Conservation (phyloP, 768 basidiomycete species). For the Cubamyces lactineus region DNA sequence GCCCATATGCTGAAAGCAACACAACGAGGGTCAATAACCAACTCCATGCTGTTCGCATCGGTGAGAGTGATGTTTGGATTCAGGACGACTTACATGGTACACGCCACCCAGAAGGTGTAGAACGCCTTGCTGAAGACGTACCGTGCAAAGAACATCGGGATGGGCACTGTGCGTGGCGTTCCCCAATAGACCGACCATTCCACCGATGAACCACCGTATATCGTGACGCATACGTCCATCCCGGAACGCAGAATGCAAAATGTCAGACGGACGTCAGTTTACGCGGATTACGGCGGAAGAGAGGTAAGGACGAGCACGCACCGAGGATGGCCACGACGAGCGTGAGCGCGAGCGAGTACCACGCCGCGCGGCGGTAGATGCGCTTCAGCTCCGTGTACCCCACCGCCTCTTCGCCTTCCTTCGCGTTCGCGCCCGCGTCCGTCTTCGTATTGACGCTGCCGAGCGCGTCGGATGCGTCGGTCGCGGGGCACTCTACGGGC, state of each 20-base stretch:
- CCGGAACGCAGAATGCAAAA: too few species aligned
- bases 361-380: conserved; percentile 36
- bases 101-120: conserved; percentile 40
- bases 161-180: conserved; percentile 33
- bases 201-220: too few species aligned
- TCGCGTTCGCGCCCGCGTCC: background rate
- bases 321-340: conserved; percentile 35
- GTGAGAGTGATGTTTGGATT: too few species aligned
- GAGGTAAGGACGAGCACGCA: conserved; percentile 7
- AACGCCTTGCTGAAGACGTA: conserved; percentile 40
- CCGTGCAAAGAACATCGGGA: conserved; percentile 42
- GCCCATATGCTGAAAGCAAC: conserved; percentile 33
- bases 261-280: too few species aligned
- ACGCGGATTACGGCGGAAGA: too few species aligned
- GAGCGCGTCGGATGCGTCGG: background rate
- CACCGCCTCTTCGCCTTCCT: background rate
- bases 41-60: too few species aligned
- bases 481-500: background rate
- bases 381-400: conserved; percentile 24
- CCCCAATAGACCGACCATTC: too few species aligned
- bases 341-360: conserved; percentile 35
- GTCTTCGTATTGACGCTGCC: too few species aligned
- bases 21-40: background rate
- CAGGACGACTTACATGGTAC: conserved; percentile 35
- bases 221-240: too few species aligned